A percentile compares a stretch with the other conserved stretches of the same genome.
Conservation (phyloP, 2,329 filamentous ascomycete species). For the Zalaria sp. region DNA sequence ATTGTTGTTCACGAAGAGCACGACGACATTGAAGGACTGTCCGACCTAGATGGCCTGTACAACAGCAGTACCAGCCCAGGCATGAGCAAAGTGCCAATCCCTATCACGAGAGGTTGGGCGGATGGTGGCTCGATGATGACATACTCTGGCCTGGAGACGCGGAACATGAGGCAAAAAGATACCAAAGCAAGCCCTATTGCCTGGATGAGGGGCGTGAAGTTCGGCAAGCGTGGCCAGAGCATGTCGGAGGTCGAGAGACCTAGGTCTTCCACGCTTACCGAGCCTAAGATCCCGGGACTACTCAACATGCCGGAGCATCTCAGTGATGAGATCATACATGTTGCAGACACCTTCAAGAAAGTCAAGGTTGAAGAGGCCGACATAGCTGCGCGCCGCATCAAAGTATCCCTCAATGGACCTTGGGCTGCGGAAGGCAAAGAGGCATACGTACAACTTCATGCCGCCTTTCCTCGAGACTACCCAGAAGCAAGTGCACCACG, state of each 20-base stretch:
- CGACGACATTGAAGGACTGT: not conserved
- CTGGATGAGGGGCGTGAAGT: constrained; percentile 53
- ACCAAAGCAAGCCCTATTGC: constrained; percentile 39
- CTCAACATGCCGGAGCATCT: constrained; percentile 31
- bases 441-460: constrained; percentile 42
- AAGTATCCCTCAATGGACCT: constrained; percentile 44
- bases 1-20: not conserved
- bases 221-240: constrained; percentile 26
- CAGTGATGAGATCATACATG: constrained; percentile 46
- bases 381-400: constrained; percentile 37
- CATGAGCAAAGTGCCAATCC: constrained; percentile 10
- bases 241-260: constrained; percentile 2
- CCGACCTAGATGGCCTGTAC: not conserved
- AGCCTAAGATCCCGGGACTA: constrained; percentile 1
- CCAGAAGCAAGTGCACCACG: constrained; percentile 35
- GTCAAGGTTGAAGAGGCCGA: constrained; percentile 46
- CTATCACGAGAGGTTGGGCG: constrained; percentile 7
- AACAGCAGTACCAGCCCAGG: constrained; percentile 6
- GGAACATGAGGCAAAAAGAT: constrained; percentile 28
- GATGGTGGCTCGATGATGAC: constrained; percentile 34
- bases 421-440: constrained; percentile 40
- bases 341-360: constrained; percentile 46
- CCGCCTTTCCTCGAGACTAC: constrained; percentile 44
- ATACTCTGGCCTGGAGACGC: constrained; percentile 32
- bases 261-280: not conserved